Percentiles rank a stretch among this genome's conserved stretches.
Evolutionary conservation across 441 rosid species (phyloP).

Genomic region (Gossypium gossypioides): DNA sequence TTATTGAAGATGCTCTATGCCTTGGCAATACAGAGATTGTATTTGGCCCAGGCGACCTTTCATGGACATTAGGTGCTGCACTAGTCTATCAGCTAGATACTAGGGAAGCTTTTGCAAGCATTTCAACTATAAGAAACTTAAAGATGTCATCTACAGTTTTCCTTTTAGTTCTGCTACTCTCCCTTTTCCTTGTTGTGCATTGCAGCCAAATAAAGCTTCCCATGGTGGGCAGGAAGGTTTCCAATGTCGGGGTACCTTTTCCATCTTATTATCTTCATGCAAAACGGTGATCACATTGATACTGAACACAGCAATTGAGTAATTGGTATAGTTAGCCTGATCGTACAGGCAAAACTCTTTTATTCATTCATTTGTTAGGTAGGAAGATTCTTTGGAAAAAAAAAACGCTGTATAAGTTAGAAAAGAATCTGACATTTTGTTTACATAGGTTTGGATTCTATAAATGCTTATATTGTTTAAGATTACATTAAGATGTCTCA

Average conservation of each 20-base stretch:
- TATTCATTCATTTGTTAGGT: constrained; percentile 24
- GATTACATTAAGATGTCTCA: not conserved
- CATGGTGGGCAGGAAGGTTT: constrained; percentile 31
- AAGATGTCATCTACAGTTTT: constrained; percentile 24
- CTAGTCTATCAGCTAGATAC: constrained; percentile 25
- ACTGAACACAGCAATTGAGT: not conserved
- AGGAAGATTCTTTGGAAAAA: not conserved
- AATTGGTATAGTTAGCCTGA: not conserved
- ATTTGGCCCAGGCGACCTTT: constrained; percentile 51
- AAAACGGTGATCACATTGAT: constrained; percentile 29
- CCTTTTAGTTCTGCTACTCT: constrained; percentile 30
- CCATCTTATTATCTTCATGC: constrained; percentile 32
- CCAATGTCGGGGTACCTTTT: constrained; percentile 23
- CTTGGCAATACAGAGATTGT: constrained; percentile 26
- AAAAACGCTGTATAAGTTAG: not conserved
- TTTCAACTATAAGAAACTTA: constrained; percentile 8
- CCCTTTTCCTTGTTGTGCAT: constrained; percentile 29
- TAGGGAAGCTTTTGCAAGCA: constrained; percentile 1
- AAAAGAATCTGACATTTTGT: not conserved
- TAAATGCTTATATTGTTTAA: not conserved
- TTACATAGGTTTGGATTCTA: not conserved
- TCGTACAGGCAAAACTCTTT: constrained; percentile 15
- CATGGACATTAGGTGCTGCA: constrained; percentile 64
- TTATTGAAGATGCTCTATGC: constrained; percentile 35
- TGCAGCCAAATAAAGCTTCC: constrained; percentile 37